Conservation (phyloP, 345 rosid species). For the Bruguiera gymnorhiza region DNA sequence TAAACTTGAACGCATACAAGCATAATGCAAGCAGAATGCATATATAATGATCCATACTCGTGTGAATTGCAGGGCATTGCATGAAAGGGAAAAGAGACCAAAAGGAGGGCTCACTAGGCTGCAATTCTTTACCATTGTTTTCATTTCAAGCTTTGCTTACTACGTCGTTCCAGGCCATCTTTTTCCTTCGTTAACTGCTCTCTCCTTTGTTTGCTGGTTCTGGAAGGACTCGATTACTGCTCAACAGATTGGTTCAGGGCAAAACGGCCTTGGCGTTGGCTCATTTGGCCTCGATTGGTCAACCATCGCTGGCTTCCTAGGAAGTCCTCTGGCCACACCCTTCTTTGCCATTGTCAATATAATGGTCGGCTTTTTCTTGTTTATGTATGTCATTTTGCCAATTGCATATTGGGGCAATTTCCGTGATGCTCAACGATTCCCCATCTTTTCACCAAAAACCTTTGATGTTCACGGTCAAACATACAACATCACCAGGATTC, state of each 20-base stretch:
- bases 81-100: conserved; percentile 53
- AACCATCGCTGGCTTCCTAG: conserved; percentile 58
- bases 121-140: conserved; percentile 62
- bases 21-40: not conserved
- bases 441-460: conserved; percentile 48
- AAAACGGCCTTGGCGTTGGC: conserved; percentile 58
- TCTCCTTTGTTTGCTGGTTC: conserved; percentile 68
- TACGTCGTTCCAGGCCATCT: conserved; percentile 67
- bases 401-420: conserved; percentile 52
- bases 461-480: conserved; percentile 41
- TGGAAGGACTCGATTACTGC: conserved; percentile 63
- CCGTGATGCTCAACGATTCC: conserved; percentile 53
- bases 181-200: conserved; percentile 60
- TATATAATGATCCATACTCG: not conserved
- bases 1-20: not conserved
- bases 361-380: conserved; percentile 48
- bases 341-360: conserved; percentile 59
- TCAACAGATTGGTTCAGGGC: conserved; percentile 67
- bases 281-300: conserved; percentile 83
- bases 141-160: conserved; percentile 62
- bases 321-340: conserved; percentile 70
- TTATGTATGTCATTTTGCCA: conserved; percentile 55
- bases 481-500: conserved; percentile 58
- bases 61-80: conserved; percentile 53
- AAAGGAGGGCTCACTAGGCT: conserved; percentile 57